A percentile compares a stretch with the other conserved stretches of the same genome.
These are phyloP conservation scores for Hygrocybe coccinea DNA, from an alignment of 768 basidiomycete genomes.

Conservation along the genomic window DNA sequence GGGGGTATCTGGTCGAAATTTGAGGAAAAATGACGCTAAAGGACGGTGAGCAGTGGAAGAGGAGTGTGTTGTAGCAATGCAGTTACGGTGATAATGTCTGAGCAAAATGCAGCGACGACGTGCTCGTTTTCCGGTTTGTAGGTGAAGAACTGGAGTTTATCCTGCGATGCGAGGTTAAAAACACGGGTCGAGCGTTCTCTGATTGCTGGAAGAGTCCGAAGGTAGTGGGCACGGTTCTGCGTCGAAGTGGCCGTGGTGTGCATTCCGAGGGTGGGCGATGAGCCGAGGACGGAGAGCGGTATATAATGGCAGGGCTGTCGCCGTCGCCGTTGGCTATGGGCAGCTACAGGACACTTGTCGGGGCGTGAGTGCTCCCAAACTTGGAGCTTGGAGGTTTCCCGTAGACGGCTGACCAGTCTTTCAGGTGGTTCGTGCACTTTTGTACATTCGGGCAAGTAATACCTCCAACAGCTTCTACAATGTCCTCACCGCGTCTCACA, in stretches of 20 bases:
- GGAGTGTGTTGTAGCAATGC: background rate
- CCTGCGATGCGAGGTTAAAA: slow-evolving; percentile 67
- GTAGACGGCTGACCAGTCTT: background rate
- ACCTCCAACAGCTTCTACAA: background rate
- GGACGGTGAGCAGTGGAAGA: slow-evolving; percentile 5
- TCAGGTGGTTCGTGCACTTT: slow-evolving; percentile 35
- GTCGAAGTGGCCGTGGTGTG: slow-evolving; percentile 35
- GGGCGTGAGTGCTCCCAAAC: too few species aligned
- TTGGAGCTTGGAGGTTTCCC: too few species aligned
- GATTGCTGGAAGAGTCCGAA: slow-evolving; percentile 85
- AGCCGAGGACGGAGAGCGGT: slow-evolving; percentile 11
- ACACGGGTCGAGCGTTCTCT: slow-evolving; percentile 79
- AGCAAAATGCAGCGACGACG: slow-evolving; percentile 68
- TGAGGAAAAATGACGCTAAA: slow-evolving; percentile 73
- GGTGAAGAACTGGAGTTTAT: slow-evolving; percentile 78
- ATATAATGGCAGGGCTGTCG: background rate
- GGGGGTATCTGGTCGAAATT: slow-evolving; percentile 73
- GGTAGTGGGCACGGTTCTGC: slow-evolving; percentile 69
- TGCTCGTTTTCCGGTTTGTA: slow-evolving; percentile 75
- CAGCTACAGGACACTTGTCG: too few species aligned
- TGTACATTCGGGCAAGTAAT: slow-evolving; percentile 41
- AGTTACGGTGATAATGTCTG: slow-evolving; percentile 70
- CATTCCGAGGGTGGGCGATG: slow-evolving; percentile 30
- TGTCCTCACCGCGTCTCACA: slow-evolving; percentile 11
- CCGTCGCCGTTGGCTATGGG: too few species aligned